These are phyloP conservation scores for Massarina eburnea DNA, from an alignment of 2,329 filamentous ascomycete genomes.

Conservation along the genomic window DNA sequence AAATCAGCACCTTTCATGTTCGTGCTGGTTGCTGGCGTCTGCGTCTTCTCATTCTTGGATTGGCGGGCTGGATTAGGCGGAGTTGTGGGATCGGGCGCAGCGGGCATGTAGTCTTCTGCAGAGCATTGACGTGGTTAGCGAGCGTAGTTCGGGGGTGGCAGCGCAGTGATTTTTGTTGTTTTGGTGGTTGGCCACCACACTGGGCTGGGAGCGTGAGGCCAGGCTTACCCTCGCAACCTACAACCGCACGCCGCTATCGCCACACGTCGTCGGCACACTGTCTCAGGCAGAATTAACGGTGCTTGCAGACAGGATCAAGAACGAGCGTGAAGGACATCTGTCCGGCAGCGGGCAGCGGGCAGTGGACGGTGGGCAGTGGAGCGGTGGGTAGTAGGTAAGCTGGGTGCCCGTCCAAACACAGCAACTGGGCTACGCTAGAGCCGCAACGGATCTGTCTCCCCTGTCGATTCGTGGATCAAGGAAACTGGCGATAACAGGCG, in stretches of 20 bases:
- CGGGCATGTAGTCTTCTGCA: constrained; percentile 7
- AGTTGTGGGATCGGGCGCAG: constrained; percentile 9
- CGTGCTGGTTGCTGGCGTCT: constrained; percentile 27
- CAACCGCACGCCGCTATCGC: neutral
- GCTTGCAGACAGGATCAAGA: neutral
- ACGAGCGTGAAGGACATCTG: neutral
- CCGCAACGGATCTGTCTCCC: neutral
- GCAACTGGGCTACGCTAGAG: neutral
- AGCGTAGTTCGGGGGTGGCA: constrained; percentile 6
- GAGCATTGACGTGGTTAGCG: constrained; percentile 10
- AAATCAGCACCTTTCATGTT: constrained; percentile 41
- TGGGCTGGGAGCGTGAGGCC: neutral
- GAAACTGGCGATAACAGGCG: neutral
- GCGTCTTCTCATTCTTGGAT: constrained; percentile 33
- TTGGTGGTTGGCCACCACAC: constrained; percentile 7
- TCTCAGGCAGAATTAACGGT: neutral
- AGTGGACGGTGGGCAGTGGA: neutral
- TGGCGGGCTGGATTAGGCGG: constrained; percentile 14
- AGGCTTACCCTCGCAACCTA: constrained; percentile 2
- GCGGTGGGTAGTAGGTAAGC: neutral
- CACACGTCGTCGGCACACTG: neutral
- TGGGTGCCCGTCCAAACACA: neutral
- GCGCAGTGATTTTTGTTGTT: constrained; percentile 6
- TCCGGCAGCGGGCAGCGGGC: neutral
- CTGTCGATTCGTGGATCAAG: neutral